Conservation (phyloP, 306 rosid species). For the Quercus engelmannii region DNA sequence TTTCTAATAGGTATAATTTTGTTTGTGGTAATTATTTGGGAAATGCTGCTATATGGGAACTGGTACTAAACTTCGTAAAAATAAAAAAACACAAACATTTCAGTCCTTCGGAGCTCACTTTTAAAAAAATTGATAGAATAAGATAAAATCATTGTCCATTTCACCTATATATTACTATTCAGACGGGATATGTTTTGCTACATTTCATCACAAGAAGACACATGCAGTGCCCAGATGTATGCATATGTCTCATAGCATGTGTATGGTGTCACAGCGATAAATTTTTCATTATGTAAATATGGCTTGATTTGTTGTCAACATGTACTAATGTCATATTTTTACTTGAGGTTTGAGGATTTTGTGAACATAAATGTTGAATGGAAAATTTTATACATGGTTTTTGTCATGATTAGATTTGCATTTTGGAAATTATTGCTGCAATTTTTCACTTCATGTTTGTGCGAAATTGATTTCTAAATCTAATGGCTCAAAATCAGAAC, state of each 20-base stretch:
- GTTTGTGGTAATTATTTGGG: conserved; percentile 26
- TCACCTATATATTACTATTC: neutral
- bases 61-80: conserved; percentile 2
- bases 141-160: neutral
- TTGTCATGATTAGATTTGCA: neutral
- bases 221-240: conserved; percentile 10
- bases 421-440: neutral
- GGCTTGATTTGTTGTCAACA: too few species aligned
- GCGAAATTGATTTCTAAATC: neutral
- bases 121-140: too few species aligned
- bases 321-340: neutral
- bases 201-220: neutral
- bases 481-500: neutral
- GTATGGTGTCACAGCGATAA: neutral
- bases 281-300: neutral
- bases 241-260: neutral
- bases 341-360: neutral
- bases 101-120: neutral
- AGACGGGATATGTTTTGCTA: neutral
- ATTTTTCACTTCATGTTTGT: neutral
- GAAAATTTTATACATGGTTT: neutral
- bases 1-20: conserved; percentile 20
- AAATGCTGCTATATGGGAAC: conserved; percentile 24
- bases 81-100: neutral
- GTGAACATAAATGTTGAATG: neutral